Percentiles rank a stretch among this genome's conserved stretches.
phyloP scores from a whole-genome alignment of 768 basidiomycete genomes.

The Boletus rubescentipes region DNA sequence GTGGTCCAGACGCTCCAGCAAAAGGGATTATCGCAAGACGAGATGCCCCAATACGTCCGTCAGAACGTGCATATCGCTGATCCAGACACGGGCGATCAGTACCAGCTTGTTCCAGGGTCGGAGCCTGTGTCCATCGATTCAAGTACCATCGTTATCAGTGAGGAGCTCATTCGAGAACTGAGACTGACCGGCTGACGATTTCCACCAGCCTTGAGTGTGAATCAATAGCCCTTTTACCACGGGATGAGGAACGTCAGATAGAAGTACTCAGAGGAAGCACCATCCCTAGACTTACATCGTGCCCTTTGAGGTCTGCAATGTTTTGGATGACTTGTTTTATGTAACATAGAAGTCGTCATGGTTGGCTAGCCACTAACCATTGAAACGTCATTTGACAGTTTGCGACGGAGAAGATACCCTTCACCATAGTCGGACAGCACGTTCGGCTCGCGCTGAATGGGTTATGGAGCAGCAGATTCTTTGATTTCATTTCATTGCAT shows the following conservation, averaged over 20 bases:
- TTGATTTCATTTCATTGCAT: not conserved
- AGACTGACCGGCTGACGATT: not conserved
- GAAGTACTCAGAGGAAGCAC: not conserved
- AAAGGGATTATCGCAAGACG: conserved; percentile 1
- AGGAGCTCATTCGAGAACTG: not conserved
- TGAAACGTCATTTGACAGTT: not conserved
- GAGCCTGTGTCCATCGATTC: not conserved
- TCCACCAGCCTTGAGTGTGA: not conserved
- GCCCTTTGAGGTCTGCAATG: not conserved
- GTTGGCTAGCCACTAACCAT: too few species aligned
- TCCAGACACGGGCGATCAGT: conserved; percentile 6
- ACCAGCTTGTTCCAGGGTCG: not conserved
- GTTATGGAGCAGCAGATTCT: too few species aligned
- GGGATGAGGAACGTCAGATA: not conserved
- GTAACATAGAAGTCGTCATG: not conserved
- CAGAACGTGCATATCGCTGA: conserved; percentile 4
- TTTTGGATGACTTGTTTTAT: not conserved
- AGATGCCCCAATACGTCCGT: conserved; percentile 6
- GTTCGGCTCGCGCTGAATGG: not conserved
- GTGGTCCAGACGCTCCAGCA: not conserved
- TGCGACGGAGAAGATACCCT: not conserved
- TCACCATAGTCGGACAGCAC: not conserved
- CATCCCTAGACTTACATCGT: not conserved
- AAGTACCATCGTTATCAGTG: conserved; percentile 4
- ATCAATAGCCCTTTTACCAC: not conserved